Base-by-base conservation (phyloP, 306 rosid genomes). In the Astragalus glycyphyllos region DNA sequence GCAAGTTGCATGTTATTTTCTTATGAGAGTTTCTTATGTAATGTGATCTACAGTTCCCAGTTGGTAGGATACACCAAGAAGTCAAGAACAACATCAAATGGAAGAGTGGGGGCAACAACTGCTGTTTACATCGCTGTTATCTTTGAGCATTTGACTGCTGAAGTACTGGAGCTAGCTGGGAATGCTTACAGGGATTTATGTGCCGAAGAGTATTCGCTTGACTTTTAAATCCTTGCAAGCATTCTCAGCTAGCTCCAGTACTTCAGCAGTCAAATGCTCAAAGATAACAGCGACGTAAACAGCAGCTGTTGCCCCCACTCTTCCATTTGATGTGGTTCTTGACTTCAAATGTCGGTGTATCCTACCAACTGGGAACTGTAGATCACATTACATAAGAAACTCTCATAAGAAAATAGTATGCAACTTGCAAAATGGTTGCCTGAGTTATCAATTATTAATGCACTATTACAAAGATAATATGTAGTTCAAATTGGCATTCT, bases 151-250 rank as follows among this genome's bases (percentile, higher is more conserved):
- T 26, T 26, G 1, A 26, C 0, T 26, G 31, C 1, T 26, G 31
- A 26, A 26, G 31, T 2, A 26, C 31, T 26, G 3, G 31, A 26
- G 31, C 31, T 26, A 26, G 3, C 4, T 26, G 31, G 31, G 4
- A 26, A 26, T 26, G 31, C 3, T 26, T 26, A 4, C 31, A 26
- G 3, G 31, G 31, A 26, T 3, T 26, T 26, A 26, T 75, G 79
- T 89, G 96, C 79, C 89, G 79, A 14, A 86, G 96, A 20, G 91
- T 89, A 89, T 89, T 40, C 90, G 90, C 15, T 86, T 88, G 58
- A 88, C 94, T 81, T 86, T 88, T 20, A 88, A 87, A 81, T 88
- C 94, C 84, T 88, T 86, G 84, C 94, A 86, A 3, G 90, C 94
- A 73, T 85, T 88, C 58, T 90, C 90, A 11, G 94, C 94, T 64